Evolutionary conservation across 2,329 filamentous ascomycete genomes (phyloP).

Genomic region (Pseudonectria buxi): DNA sequence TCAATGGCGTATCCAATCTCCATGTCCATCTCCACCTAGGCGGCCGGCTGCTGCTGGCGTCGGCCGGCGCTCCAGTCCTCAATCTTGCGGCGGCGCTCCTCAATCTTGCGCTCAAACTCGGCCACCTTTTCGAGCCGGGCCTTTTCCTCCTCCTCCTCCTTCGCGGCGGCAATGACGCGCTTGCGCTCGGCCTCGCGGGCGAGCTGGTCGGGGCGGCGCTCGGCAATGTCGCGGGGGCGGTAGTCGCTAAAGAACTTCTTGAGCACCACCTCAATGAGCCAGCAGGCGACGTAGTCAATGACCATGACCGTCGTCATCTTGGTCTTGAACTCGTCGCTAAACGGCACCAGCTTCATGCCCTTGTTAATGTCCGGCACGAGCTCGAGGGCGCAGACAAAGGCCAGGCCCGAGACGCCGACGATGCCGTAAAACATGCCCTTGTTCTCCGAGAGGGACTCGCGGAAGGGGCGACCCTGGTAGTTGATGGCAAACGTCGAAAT

Average conservation of each 20-base stretch:
- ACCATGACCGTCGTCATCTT: constrained; percentile 82
- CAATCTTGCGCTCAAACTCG: constrained; percentile 53
- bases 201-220: constrained; percentile 79
- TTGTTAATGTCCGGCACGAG: constrained; percentile 93
- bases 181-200: constrained; percentile 66
- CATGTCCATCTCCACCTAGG: background rate
- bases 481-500: constrained; percentile 99
- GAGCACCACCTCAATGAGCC: constrained; percentile 75
- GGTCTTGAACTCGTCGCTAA: constrained; percentile 79
- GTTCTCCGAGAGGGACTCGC: constrained; percentile 92
- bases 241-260: constrained; percentile 87
- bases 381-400: constrained; percentile 91
- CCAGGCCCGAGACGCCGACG: constrained; percentile 78
- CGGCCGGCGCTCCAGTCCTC: constrained; percentile 39
- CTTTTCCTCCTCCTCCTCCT: constrained; percentile 44
- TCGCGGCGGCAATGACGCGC: constrained; percentile 45
- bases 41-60: constrained; percentile 3
- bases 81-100: constrained; percentile 43
- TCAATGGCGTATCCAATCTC: background rate
- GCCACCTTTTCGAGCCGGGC: constrained; percentile 48
- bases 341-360: constrained; percentile 86
- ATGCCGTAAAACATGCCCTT: constrained; percentile 98
- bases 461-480: constrained; percentile 97
- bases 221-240: constrained; percentile 86
- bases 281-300: constrained; percentile 81